Evolutionary conservation across 495 filamentous ascomycete species (phyloP), one percentile per base, ranked within the genome.

Genomic region (Penicillium lagena): DNA sequence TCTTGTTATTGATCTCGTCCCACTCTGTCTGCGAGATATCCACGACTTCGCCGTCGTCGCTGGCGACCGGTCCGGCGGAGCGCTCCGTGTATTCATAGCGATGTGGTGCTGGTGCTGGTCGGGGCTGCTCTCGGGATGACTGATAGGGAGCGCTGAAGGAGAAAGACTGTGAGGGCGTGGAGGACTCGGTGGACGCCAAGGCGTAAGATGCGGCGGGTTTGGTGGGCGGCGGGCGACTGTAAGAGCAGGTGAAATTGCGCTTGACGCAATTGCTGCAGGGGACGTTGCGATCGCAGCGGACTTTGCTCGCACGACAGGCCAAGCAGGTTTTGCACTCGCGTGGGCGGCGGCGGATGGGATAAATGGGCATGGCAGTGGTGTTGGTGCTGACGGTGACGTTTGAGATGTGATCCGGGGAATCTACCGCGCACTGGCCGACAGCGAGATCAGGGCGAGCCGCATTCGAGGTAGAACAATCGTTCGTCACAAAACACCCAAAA

Each of bases 251-350:
- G 62, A 80, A 77, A 47, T 85, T 81, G 47, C 83, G 73, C 62
- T 85, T 86, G 58, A 84, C 73, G 55, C 83, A 87, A 58, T 85
- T 85, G 55, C 84, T 77, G 57, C 83, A 87, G 7, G 83, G 83
- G 43, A 79, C 73, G 47, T 84, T 79, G 63, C 84, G 84, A 63
- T 86, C 82, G 61, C 83, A 87, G 63, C 83, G 85, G 38, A 75
- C 69, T 56, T 75, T 73, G 52, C 70, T 68, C 36, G 67, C 63
- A 40, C 68, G 70, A 40, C 70, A 73, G n/a, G 68, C 62, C 37
- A 71, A 59, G 43, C 70, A 73, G 13, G 70, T 71, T 58, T 73
- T 73, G 48, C 68, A 71, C 47, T 72, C 68, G 48, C 70, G 70
- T 37, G 70, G 68, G 40, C 68, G 59, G 48, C 70, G 70, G 35